Evolutionary conservation across 495 filamentous ascomycete genomes (phyloP).

Genomic region (Penicillium samsonianum): DNA sequence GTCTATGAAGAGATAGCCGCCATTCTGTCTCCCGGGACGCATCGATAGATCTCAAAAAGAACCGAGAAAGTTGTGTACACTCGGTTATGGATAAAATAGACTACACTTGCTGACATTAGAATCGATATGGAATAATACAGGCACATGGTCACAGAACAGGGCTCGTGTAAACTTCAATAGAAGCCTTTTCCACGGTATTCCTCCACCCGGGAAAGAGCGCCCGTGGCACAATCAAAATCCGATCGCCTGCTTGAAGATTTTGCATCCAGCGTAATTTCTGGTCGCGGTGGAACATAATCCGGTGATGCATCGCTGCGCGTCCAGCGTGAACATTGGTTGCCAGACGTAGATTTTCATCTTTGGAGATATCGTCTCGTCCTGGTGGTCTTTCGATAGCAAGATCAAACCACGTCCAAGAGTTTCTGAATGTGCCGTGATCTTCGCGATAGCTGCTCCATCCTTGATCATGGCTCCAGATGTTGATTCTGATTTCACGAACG

Average conservation of each 20-base stretch:
- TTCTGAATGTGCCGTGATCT: slow-evolving; percentile 39
- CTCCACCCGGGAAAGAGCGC: slow-evolving; percentile 3
- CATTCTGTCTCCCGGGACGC: slow-evolving; percentile 14
- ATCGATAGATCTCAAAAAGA: not conserved
- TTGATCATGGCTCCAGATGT: slow-evolving; percentile 56
- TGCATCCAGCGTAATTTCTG: not conserved
- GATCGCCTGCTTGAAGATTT: slow-evolving; percentile 1
- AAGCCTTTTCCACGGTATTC: slow-evolving; percentile 2
- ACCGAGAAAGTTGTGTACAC: not conserved
- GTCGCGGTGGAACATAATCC: not conserved
- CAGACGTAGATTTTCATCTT: not conserved
- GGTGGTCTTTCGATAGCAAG: slow-evolving; percentile 51
- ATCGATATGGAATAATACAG: not conserved
- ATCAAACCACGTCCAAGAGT: slow-evolving; percentile 62
- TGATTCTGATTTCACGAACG: slow-evolving; percentile 56
- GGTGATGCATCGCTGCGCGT: not conserved
- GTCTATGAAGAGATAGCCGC: slow-evolving; percentile 58
- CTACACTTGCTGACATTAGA: not conserved
- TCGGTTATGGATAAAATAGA: not conserved
- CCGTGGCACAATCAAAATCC: slow-evolving; percentile 1
- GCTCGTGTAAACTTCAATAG: slow-evolving; percentile 6
- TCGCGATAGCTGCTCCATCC: slow-evolving; percentile 45
- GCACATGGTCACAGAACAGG: not conserved
- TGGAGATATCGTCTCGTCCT: not conserved
- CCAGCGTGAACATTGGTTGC: slow-evolving; percentile 9